Base-by-base conservation (phyloP, 805 yeast species). In the Zygoascus bituminiphila region DNA sequence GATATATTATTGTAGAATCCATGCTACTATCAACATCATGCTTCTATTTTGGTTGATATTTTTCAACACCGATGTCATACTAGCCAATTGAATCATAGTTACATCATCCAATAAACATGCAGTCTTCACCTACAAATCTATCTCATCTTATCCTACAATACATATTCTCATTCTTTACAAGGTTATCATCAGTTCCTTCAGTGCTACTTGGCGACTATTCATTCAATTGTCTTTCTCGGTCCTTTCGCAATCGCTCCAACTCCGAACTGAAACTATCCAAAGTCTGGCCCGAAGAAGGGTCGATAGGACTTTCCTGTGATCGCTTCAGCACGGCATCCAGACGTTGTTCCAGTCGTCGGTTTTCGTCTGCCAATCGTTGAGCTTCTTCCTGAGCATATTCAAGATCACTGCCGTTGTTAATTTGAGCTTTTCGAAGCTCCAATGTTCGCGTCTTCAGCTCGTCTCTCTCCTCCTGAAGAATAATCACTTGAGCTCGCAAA, bases 401-500 rank as follows among this genome's bases (percentile, higher is more conserved):
- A n/a, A 58, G 36, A 40, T 59, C 62, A 25, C 54, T 52, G 10
- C 39, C 42, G 21, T 52, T 33, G 37, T 57, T 58, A 44, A 58
- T 56, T 20, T 64, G 64, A 35, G 60, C 62, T 57, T 64, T 66
- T 51, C 64, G 62, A 22, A 64, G 54, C 38, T 54, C 57, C 45
- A 53, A 45, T 19, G 60, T 51, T 37, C 51, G 54, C 14, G 57
- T 55, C 21, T 68, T 60, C 62, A 85, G 69, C 57, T 81, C 84
- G 60, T 88, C 93, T 54, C 94, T 75, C 65, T 88, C 96, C 65
- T 87, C 91, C 58, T 80, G 81, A 54, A 83, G 75, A 48, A 88
- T 84, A 58, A 76, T 83, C 54, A 88, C 70, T 62, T 87, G 95
- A 3, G 95, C 95, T 59, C 86, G 85, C 57, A 88, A 68, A 57